Evolutionary conservation across 2,329 filamentous ascomycete species (phyloP).

Genomic region (Purpureocillium takamizusanense): DNA sequence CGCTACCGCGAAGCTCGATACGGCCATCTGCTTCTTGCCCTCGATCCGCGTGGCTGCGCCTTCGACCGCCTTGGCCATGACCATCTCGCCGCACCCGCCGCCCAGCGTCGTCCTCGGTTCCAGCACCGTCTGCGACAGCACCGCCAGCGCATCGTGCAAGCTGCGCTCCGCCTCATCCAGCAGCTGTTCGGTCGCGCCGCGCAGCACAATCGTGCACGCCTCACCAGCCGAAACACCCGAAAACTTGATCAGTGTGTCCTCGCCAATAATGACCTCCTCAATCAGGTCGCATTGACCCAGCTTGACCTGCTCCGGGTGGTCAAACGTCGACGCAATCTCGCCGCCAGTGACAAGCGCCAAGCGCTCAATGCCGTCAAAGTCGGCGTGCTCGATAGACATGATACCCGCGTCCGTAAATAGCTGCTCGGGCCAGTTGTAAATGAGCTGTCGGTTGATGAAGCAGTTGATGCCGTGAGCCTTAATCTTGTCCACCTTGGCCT

Average conservation of each 20-base stretch:
- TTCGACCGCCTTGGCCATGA: conserved; percentile 97
- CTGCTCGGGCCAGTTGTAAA: conserved; percentile 99
- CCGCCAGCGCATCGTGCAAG: conserved; percentile 89
- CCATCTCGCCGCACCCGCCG: conserved; percentile 94
- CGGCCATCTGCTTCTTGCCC: conserved; percentile 93
- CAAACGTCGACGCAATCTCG: conserved; percentile 95
- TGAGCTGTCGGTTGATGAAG: conserved; percentile 98
- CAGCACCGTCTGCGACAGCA: conserved; percentile 91
- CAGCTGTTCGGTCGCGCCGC: conserved; percentile 92
- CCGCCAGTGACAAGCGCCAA: conserved; percentile 91
- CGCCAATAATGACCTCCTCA: conserved; percentile 96
- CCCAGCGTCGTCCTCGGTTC: conserved; percentile 91
- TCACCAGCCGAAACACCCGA: conserved; percentile 89
- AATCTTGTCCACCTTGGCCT: conserved; percentile 97
- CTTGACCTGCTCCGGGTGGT: conserved; percentile 95
- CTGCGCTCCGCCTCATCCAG: conserved; percentile 95
- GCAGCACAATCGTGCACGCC: conserved; percentile 93
- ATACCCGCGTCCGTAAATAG: conserved; percentile 97
- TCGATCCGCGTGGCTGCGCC: conserved; percentile 87
- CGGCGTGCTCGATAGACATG: conserved; percentile 96
- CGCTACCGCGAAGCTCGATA: conserved; percentile 80
- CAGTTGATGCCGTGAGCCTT: conserved; percentile 99
- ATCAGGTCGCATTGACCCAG: conserved; percentile 91
- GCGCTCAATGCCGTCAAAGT: conserved; percentile 96
- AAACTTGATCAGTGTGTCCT: conserved; percentile 96